These are phyloP conservation scores for Cytospora schulzeri DNA, from an alignment of 2,329 filamentous ascomycete species.

Conservation along the genomic window DNA sequence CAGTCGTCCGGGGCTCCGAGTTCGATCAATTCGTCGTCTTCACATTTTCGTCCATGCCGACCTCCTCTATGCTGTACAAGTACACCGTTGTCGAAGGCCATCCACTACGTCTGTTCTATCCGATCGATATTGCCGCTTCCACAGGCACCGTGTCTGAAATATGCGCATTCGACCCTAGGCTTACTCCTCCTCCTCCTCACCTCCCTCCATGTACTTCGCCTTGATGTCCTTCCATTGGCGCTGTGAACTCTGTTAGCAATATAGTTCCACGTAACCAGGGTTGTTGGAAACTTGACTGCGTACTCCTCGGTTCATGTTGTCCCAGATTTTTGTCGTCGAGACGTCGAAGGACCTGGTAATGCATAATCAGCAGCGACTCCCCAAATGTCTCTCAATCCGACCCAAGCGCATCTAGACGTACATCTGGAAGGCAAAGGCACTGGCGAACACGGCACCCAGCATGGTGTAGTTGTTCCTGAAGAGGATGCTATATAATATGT, in stretches of 20 bases:
- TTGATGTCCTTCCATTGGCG: conserved; percentile 99
- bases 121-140: neutral
- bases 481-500: conserved; percentile 61
- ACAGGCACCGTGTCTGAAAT: neutral
- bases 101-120: neutral
- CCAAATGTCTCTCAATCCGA: neutral
- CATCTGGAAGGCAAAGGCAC: conserved; percentile 93
- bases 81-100: conserved; percentile 13
- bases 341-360: conserved; percentile 78
- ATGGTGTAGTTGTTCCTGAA: conserved; percentile 88
- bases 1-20: neutral
- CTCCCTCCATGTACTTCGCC: conserved; percentile 75
- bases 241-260: conserved; percentile 49
- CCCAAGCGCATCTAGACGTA: conserved; percentile 51
- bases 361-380: conserved; percentile 8
- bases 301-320: conserved; percentile 78
- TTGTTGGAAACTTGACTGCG: conserved; percentile 52
- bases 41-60: conserved; percentile 23
- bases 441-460: conserved; percentile 81
- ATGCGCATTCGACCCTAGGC: neutral
- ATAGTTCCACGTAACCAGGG: conserved; percentile 42
- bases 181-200: conserved; percentile 63
- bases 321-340: conserved; percentile 83
- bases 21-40: conserved; percentile 16
- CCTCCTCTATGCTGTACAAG: conserved; percentile 26